phyloP scores from a whole-genome alignment of 306 rosid genomes.

The Hippophae rhamnoides region DNA sequence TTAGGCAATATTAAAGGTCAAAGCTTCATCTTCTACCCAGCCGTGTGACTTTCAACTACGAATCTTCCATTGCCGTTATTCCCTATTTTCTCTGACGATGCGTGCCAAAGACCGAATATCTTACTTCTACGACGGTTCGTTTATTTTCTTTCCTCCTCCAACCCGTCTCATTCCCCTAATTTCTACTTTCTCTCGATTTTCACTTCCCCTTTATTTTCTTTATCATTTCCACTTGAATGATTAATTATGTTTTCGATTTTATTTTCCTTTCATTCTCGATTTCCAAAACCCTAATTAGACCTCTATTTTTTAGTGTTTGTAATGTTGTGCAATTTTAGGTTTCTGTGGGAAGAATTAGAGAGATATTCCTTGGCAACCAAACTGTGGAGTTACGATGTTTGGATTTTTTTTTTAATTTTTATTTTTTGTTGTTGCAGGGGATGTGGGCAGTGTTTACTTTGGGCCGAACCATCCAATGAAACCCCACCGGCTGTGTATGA shows the following conservation, averaged over 20 bases:
- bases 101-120: conserved; percentile 82
- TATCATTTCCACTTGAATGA: no score
- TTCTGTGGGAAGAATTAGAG: background rate
- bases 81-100: conserved; percentile 20
- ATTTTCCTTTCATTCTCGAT: no score
- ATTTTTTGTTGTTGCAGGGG: conserved; percentile 50
- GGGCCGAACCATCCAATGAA: conserved; percentile 99
- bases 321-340: background rate
- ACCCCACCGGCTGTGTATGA: conserved; percentile 97
- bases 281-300: no score
- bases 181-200: background rate
- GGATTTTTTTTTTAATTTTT: background rate
- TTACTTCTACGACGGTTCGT: conserved; percentile 84
- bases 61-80: no score
- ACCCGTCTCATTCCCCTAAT: background rate
- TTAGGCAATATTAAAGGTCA: no score
- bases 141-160: conserved; percentile 1
- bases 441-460: conserved; percentile 91
- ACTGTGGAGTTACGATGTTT: no score
- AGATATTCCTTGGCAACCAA: background rate
- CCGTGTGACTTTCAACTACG: no score
- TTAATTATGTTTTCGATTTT: no score
- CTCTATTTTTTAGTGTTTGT: background rate
- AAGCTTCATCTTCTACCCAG: no score
- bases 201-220: background rate